These are phyloP conservation scores for Globisporangium uncinulatum DNA, from an alignment of 352 stramenopile species.

Conservation along the genomic window DNA sequence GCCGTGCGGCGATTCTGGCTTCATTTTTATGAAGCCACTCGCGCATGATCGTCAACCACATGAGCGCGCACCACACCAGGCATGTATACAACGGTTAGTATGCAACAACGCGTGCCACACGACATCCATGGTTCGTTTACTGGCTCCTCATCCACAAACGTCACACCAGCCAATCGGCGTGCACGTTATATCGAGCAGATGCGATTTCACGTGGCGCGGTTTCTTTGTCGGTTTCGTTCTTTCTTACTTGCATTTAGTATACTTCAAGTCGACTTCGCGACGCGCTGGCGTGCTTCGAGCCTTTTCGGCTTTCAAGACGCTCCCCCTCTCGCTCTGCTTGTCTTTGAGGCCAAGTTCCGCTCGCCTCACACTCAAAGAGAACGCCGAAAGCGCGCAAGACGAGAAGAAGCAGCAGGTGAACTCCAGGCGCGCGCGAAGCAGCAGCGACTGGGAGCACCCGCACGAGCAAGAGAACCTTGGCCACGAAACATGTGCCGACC, in stretches of 20 bases:
- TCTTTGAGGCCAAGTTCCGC: not conserved
- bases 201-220: constrained; percentile 5
- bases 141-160: not conserved
- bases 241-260: not conserved
- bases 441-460: constrained; percentile 10
- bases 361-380: constrained; percentile 2
- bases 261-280: not conserved
- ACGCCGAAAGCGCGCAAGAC: constrained; percentile 1
- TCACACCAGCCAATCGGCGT: constrained; percentile 6
- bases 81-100: not conserved
- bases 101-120: not conserved
- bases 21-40: constrained; percentile 45
- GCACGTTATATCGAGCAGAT: not conserved
- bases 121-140: not conserved
- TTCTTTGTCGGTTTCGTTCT: constrained; percentile 3
- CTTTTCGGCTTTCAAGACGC: not conserved
- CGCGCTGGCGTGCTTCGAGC: not conserved
- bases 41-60: not conserved
- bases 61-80: not conserved
- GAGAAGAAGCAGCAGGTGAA: not conserved
- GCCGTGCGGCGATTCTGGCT: constrained; percentile 12
- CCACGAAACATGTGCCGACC: constrained; percentile 68
- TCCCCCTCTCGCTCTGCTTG: not conserved
- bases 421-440: constrained; percentile 15
- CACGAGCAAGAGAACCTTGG: constrained; percentile 8